Conservation (phyloP, 2,329 filamentous ascomycete genomes). For the Paraphaeosphaeria sporulosa region DNA sequence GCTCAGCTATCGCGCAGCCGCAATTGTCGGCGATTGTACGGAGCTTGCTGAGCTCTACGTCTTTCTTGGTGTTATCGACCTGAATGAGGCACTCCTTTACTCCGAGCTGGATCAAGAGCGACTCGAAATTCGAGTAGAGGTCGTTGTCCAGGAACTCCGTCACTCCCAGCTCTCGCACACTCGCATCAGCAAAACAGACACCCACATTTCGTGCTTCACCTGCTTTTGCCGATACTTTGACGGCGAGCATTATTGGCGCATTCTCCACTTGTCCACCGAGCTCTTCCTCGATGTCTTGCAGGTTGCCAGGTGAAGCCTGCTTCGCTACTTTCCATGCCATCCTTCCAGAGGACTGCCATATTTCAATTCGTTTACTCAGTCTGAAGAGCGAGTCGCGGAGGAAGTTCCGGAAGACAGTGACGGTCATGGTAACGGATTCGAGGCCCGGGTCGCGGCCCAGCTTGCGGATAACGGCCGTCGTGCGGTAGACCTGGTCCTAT, state of each 20-base stretch:
- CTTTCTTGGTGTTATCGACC: conserved; percentile 78
- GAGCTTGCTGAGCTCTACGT: conserved; percentile 87
- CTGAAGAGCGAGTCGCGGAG: conserved; percentile 92
- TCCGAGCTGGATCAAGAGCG: conserved; percentile 92
- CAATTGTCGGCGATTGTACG: conserved; percentile 90
- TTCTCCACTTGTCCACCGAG: conserved; percentile 85
- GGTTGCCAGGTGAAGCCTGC: conserved; percentile 89
- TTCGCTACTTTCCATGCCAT: conserved; percentile 94
- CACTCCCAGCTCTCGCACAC: conserved; percentile 91
- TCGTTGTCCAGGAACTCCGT: conserved; percentile 99
- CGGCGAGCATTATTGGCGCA: conserved; percentile 91
- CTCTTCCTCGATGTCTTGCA: conserved; percentile 97
- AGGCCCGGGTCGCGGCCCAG: conserved; percentile 86
- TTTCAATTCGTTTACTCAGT: conserved; percentile 88
- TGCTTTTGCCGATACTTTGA: conserved; percentile 90
- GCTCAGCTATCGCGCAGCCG: conserved; percentile 86
- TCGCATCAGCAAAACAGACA: conserved; percentile 97
- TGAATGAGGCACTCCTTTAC: conserved; percentile 94
- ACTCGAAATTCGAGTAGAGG: conserved; percentile 97
- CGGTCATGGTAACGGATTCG: conserved; percentile 92
- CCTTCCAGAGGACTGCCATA: conserved; percentile 80
- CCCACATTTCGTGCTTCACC: conserved; percentile 85
- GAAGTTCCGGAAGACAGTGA: conserved; percentile 95
- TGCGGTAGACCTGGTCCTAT: conserved; percentile 81
- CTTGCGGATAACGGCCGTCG: conserved; percentile 91